Evolutionary conservation across 1,139 yeast genomes (phyloP), one percentile per base, ranked within the genome.

Genomic region (Wickerhamomyces sp.): DNA sequence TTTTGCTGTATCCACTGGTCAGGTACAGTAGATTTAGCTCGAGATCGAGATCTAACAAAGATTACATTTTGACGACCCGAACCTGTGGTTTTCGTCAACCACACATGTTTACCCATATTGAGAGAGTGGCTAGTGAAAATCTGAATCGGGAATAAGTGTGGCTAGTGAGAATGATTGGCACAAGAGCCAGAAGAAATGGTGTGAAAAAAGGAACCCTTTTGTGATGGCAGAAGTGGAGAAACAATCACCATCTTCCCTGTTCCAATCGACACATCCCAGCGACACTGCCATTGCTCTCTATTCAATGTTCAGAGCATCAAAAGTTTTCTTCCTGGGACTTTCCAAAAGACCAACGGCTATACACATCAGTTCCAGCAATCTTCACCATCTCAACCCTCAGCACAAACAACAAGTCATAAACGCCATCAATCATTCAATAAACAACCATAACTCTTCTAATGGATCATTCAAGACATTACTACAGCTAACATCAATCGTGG

Each of bases 391-490:
- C 22, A 20, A 20, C 10, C 35, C 23, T 4, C 14, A 5, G 7
- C 26, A 30, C 12, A 23, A 28, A 26, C 16, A 21, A n/a, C 24
- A 37, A n/a, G 31, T 39, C 19, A 12, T 37, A 7, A 37, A 37
- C 23, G 40, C 43, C 14, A 31, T 40, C 15, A 40, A 35, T 23
- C 37, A 35, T 13, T 33, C 38, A 16, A 13, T 28, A 8, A 31
- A 37, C 6, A 29, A 21, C 13, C 26, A 16, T 19, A 17, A 36
- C 5, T 22, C 19, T 5, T 35, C 34, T n/a, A n/a, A n/a, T n/a
- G n/a, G n/a, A n/a, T n/a, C n/a, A n/a, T 35, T 35, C 23, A 32
- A 17, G 16, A 32, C 34, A 4, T 15, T 35, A 11, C 13, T 39
- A 10, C 37, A 35, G 13, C 30, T 39, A 6, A 3, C 23, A 6